A percentile compares a stretch with the other conserved stretches of the same genome.
These are phyloP conservation scores for Paramyrothecium roridum DNA, from an alignment of 2,329 filamentous ascomycete species.

Conservation along the genomic window DNA sequence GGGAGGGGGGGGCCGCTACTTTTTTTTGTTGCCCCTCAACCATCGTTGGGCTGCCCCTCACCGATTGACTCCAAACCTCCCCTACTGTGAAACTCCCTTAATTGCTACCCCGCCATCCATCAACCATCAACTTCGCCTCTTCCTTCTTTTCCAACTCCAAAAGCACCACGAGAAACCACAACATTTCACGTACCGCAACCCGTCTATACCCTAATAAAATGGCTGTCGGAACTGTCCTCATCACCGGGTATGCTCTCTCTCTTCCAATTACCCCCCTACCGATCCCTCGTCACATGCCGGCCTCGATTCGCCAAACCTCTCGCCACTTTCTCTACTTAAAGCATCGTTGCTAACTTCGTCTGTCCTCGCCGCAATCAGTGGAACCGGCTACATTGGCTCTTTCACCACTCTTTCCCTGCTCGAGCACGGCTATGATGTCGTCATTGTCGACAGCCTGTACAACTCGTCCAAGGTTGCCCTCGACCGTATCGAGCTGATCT, in stretches of 20 bases:
- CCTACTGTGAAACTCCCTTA: neutral
- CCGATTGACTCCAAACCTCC: neutral
- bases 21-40: neutral
- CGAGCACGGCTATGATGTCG: conserved; percentile 91
- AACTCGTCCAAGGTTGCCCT: conserved; percentile 91
- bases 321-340: no score
- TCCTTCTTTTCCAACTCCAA: neutral
- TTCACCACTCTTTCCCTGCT: conserved; percentile 93
- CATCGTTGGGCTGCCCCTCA: neutral
- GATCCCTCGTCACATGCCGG: neutral
- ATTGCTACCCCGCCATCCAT: conserved; percentile 1
- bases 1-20: no score
- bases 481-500: conserved; percentile 92
- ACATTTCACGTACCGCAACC: conserved; percentile 15
- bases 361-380: conserved; percentile 50
- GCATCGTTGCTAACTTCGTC: conserved; percentile 13
- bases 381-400: conserved; percentile 98
- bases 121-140: neutral
- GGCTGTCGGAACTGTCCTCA: conserved; percentile 82
- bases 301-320: conserved; percentile 1
- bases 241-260: conserved; percentile 70
- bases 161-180: conserved; percentile 5
- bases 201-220: conserved; percentile 48
- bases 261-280: neutral
- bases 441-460: conserved; percentile 95